Conservation (phyloP, 2,329 filamentous ascomycete genomes). For the Colletotrichum noveboracense region DNA sequence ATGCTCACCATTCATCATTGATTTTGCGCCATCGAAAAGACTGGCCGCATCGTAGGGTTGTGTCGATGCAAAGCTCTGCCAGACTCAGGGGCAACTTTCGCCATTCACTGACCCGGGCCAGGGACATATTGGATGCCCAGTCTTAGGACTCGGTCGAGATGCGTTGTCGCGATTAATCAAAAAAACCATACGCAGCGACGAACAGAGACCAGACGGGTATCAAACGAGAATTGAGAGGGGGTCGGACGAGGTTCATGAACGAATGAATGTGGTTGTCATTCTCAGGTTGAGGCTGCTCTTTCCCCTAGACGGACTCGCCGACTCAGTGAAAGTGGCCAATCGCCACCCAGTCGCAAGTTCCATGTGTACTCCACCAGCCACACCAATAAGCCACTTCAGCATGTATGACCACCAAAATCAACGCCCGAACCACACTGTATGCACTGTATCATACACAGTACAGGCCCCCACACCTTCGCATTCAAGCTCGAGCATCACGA, state of each 20-base stretch:
- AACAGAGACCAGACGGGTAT: neutral
- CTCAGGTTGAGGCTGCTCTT: neutral
- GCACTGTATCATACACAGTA: neutral
- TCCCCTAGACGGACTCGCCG: neutral
- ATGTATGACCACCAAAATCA: neutral
- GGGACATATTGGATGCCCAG: slow-evolving; percentile 32
- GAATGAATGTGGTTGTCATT: neutral
- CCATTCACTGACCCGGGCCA: slow-evolving; percentile 74
- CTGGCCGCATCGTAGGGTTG: slow-evolving; percentile 91
- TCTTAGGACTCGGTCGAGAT: neutral
- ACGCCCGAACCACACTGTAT: neutral
- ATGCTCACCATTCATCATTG: slow-evolving; percentile 76
- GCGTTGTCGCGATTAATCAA: neutral
- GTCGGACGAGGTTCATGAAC: neutral
- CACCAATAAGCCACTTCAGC: neutral
- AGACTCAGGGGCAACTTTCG: slow-evolving; percentile 82
- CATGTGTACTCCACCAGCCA: neutral
- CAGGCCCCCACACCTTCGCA: neutral
- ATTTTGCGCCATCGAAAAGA: slow-evolving; percentile 95
- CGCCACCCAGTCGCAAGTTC: neutral
- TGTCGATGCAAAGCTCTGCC: slow-evolving; percentile 91
- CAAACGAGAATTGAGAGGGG: neutral
- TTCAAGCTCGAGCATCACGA: slow-evolving; percentile 7
- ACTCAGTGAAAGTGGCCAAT: neutral
- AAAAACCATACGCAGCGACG: neutral